Percentiles rank a stretch among this genome's conserved stretches.
These are phyloP conservation scores for Hibiscus syriacus DNA, from an alignment of 345 rosid species.

Conservation along the genomic window DNA sequence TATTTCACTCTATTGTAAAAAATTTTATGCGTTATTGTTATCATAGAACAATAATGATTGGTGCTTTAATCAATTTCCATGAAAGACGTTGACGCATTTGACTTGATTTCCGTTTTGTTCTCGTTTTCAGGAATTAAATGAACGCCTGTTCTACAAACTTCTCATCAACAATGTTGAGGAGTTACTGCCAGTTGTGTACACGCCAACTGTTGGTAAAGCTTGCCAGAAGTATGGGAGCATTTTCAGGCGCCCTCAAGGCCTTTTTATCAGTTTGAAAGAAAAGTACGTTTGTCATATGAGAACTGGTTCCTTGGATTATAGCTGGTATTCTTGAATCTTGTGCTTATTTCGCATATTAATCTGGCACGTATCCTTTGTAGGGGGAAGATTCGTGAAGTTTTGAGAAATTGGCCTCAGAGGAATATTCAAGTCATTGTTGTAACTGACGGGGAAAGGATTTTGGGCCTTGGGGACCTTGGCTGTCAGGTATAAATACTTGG, in stretches of 20 bases:
- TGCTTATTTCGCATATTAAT: background rate
- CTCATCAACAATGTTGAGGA: background rate
- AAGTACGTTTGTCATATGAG: background rate
- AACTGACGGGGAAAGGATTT: constrained; percentile 89
- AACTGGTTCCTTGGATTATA: background rate
- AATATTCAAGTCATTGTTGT: constrained; percentile 92
- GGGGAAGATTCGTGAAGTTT: constrained; percentile 58
- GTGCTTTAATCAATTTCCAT: background rate
- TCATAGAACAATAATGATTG: background rate
- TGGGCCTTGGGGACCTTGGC: constrained; percentile 95
- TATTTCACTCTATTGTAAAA: background rate
- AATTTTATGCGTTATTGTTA: too few species aligned
- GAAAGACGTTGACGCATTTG: background rate
- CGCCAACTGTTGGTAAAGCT: background rate
- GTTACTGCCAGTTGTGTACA: background rate
- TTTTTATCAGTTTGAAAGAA: background rate
- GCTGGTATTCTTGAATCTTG: background rate
- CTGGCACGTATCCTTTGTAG: background rate
- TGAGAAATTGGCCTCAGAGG: constrained; percentile 95
- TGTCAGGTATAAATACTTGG: constrained; percentile 52
- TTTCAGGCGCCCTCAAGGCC: background rate
- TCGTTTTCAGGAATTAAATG: background rate
- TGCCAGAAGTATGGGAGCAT: background rate
- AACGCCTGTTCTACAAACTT: background rate
- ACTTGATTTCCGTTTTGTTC: constrained; percentile 10